These are phyloP conservation scores for Emydomyces testavorans DNA, from an alignment of 2,329 filamentous ascomycete genomes.

Conservation along the genomic window DNA sequence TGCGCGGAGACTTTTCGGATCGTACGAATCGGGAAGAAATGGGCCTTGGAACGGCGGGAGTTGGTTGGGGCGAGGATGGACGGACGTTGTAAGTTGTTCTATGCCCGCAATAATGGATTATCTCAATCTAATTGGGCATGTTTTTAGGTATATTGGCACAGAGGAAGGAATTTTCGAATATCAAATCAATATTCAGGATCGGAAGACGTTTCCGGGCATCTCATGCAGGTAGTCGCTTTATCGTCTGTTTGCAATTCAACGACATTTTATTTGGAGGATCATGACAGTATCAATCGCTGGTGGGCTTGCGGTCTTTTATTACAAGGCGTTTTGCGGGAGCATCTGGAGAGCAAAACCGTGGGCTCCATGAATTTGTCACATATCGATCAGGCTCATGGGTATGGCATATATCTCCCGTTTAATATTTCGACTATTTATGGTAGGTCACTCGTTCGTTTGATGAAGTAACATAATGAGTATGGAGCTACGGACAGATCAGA, in stretches of 20 bases:
- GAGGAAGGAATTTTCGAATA: conserved; percentile 40
- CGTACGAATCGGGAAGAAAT: conserved; percentile 28
- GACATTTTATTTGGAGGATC: not conserved
- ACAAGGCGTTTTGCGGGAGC: not conserved
- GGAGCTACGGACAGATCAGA: not conserved
- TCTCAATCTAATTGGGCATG: conserved; percentile 13
- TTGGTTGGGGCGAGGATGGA: conserved; percentile 39
- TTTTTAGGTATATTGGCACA: conserved; percentile 37
- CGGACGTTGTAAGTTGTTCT: conserved; percentile 34
- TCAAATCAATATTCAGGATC: conserved; percentile 37
- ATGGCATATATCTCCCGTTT: not conserved
- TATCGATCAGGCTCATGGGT: not conserved
- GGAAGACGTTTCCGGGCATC: conserved; percentile 38
- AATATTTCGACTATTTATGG: not conserved
- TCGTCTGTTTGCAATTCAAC: not conserved
- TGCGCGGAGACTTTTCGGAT: conserved; percentile 28
- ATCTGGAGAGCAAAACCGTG: not conserved
- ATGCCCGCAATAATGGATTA: not conserved
- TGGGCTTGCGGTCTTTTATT: not conserved
- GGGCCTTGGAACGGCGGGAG: conserved; percentile 35
- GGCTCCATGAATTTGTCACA: not conserved
- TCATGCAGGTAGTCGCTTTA: conserved; percentile 29
- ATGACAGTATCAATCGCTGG: not conserved
- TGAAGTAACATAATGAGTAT: not conserved
- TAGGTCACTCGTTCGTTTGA: not conserved